A percentile compares a stretch with the other conserved stretches of the same genome.
Evolutionary conservation across 345 rosid species (phyloP).

Genomic region (Eucalyptus decipiens): DNA sequence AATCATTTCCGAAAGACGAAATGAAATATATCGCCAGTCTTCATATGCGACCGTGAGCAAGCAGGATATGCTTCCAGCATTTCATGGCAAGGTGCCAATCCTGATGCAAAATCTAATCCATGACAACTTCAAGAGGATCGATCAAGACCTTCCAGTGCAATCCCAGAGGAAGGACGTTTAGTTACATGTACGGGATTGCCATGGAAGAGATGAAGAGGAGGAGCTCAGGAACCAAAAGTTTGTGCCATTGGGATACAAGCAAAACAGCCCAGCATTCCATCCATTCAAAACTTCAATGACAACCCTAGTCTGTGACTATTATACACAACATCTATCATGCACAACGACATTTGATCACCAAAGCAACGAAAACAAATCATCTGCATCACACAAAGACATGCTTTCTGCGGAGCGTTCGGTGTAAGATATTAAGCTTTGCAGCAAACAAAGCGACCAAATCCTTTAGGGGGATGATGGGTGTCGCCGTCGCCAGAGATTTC

Average conservation of each 20-base stretch:
- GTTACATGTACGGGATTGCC: background rate
- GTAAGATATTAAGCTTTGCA: slow-evolving; percentile 11
- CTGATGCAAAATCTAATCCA: background rate
- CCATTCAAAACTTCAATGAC: background rate
- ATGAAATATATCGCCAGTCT: background rate
- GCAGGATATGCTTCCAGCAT: background rate
- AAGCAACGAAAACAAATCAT: background rate
- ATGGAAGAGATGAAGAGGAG: background rate
- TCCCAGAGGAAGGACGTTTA: background rate
- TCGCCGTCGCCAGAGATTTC: slow-evolving; percentile 2
- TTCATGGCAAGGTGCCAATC: background rate
- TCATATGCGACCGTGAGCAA: background rate
- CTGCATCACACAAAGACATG: background rate
- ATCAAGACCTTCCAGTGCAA: background rate
- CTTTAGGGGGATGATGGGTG: background rate
- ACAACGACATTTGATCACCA: background rate
- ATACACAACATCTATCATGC: background rate
- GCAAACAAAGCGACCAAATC: slow-evolving; percentile 20
- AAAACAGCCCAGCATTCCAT: background rate
- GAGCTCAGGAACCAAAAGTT: background rate
- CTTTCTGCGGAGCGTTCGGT: background rate
- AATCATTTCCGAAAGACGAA: background rate
- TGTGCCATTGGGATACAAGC: background rate
- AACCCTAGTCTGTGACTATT: background rate
- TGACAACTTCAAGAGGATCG: background rate